These are phyloP conservation scores for Thyridium curvatum DNA, from an alignment of 2,329 filamentous ascomycete genomes.

Conservation along the genomic window DNA sequence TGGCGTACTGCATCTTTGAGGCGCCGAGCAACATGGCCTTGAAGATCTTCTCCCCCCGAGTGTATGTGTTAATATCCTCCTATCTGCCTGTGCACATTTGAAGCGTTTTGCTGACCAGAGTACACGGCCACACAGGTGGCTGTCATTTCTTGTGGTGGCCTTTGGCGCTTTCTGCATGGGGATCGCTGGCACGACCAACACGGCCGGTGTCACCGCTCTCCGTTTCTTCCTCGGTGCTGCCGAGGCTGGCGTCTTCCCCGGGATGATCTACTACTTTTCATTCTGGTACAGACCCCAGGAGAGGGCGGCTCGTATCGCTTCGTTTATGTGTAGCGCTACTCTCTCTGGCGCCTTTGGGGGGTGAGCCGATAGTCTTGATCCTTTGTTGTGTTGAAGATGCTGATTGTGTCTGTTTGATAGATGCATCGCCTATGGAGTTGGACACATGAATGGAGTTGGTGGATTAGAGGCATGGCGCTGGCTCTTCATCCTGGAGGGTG, in stretches of 20 bases:
- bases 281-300: slow-evolving; percentile 47
- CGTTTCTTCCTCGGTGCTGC: slow-evolving; percentile 31
- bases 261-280: slow-evolving; percentile 33
- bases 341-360: slow-evolving; percentile 11
- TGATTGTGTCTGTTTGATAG: background rate
- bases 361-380: background rate
- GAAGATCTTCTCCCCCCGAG: slow-evolving; percentile 10
- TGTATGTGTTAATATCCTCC: background rate
- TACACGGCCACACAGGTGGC: slow-evolving; percentile 23
- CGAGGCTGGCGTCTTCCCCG: slow-evolving; percentile 34
- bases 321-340: slow-evolving; percentile 37
- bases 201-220: slow-evolving; percentile 15
- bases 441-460: slow-evolving; percentile 5
- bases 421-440: slow-evolving; percentile 4
- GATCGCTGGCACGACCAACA: slow-evolving; percentile 24
- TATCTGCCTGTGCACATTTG: background rate
- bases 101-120: slow-evolving; percentile 12
- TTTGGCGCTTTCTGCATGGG: slow-evolving; percentile 36
- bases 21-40: slow-evolving; percentile 14
- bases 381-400: too few relatives aligned
- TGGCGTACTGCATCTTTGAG: slow-evolving; percentile 17
- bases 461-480: too few relatives aligned
- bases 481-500: slow-evolving; percentile 2
- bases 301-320: slow-evolving; percentile 38
- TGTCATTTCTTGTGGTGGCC: slow-evolving; percentile 31